phyloP scores from a whole-genome alignment of 768 basidiomycete genomes.

The Arthromyces matolae region DNA sequence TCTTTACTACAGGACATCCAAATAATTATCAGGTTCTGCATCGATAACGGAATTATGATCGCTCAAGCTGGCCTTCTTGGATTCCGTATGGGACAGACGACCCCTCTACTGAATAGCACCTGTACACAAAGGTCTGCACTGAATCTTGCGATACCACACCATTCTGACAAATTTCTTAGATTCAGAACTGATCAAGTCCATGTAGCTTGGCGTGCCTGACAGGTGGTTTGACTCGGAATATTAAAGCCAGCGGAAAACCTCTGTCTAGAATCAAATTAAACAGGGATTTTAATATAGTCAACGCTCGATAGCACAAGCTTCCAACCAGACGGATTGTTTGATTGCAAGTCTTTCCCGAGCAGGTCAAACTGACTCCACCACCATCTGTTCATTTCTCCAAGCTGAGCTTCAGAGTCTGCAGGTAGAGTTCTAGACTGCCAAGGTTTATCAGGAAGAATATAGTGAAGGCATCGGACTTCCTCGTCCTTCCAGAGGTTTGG shows the following conservation, averaged over 20 bases:
- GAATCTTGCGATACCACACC: background rate
- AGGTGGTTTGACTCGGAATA: background rate
- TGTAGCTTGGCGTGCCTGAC: constrained; percentile 79
- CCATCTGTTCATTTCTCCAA: constrained; percentile 59
- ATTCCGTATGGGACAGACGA: constrained; percentile 85
- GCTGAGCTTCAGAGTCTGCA: constrained; percentile 33
- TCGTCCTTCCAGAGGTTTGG: constrained; percentile 77
- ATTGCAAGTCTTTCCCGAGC: constrained; percentile 40
- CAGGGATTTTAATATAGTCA: constrained; percentile 22
- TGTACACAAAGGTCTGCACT: constrained; percentile 83
- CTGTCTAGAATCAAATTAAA: background rate
- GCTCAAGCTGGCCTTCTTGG: constrained; percentile 94
- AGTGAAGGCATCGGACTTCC: constrained; percentile 84
- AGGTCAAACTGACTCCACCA: constrained; percentile 75
- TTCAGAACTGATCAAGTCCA: constrained; percentile 94
- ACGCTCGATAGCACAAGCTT: constrained; percentile 50
- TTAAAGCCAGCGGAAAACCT: constrained; percentile 8
- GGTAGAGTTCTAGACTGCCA: constrained; percentile 59
- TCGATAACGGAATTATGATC: constrained; percentile 99
- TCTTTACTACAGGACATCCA: background rate
- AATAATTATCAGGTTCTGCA: constrained; percentile 72
- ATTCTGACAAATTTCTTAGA: constrained; percentile 36
- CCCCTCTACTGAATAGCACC: constrained; percentile 72
- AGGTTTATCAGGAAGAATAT: constrained; percentile 83
- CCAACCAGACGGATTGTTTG: constrained; percentile 44